Percentiles rank a stretch among this genome's conserved stretches.
Conservation (phyloP, 768 basidiomycete species). For the Panus rudis region DNA sequence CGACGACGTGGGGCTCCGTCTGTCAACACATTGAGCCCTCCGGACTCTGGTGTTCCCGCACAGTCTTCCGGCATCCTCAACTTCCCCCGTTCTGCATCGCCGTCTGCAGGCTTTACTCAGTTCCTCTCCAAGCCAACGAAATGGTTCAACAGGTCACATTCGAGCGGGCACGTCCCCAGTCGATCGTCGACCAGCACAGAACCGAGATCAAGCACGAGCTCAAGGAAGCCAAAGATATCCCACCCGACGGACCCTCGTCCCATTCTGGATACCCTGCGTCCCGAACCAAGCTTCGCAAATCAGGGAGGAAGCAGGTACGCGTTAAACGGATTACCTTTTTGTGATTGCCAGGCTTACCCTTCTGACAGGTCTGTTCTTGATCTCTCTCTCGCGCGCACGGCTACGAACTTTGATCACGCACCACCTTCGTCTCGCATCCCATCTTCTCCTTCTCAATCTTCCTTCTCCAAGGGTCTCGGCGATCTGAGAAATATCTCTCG, state of each 20-base stretch:
- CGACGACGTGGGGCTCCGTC: conserved; percentile 40
- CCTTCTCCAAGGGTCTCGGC: conserved; percentile 37
- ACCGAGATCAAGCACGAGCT: conserved; percentile 43
- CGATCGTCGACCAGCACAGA: conserved; percentile 30
- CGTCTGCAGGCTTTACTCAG: conserved; percentile 55
- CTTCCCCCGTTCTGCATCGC: conserved; percentile 52
- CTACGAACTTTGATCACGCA: conserved; percentile 35
- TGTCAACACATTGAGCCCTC: conserved; percentile 21
- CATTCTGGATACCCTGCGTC: conserved; percentile 40
- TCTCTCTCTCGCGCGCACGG: conserved; percentile 39
- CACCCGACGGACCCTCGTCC: conserved; percentile 79
- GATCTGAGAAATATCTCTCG: conserved; percentile 66
- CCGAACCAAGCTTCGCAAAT: conserved; percentile 36
- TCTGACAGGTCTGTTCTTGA: conserved; percentile 57
- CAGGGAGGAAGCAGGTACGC: conserved; percentile 50
- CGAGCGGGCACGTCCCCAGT: conserved; percentile 38
- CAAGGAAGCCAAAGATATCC: conserved; percentile 75
- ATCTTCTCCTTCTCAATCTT: conserved; percentile 26
- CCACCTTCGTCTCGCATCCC: conserved; percentile 19
- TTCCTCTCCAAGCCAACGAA: conserved; percentile 62
- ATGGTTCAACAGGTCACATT: conserved; percentile 64
- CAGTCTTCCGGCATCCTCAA: conserved; percentile 27
- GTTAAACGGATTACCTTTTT: neutral
- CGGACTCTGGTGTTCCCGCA: conserved; percentile 12
- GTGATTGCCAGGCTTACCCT: neutral